A percentile compares a stretch with the other conserved stretches of the same genome.
Evolutionary conservation across 176 grass and related monocot species (phyloP).

Genomic region (Oryza punctata): DNA sequence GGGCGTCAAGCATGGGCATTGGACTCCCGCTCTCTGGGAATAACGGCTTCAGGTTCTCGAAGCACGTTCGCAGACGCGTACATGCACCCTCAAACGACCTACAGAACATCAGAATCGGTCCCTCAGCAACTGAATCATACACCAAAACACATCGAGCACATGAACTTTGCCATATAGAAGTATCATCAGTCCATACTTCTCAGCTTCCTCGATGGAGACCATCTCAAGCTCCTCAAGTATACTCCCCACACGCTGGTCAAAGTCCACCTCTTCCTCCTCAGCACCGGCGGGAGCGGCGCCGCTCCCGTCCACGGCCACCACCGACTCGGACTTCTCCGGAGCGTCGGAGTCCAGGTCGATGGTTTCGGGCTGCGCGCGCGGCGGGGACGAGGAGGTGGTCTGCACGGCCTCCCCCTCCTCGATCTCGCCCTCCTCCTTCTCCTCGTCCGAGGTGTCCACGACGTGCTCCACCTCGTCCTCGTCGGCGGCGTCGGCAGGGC

Average conservation of each 20-base stretch:
- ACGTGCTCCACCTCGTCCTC: constrained; percentile 60
- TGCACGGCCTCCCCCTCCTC: constrained; percentile 65
- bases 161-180: constrained; percentile 30
- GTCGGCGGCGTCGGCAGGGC: constrained; percentile 13
- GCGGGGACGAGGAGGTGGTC: background rate
- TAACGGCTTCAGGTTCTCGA: constrained; percentile 81
- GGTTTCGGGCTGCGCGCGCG: constrained; percentile 24
- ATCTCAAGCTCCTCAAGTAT: constrained; percentile 95
- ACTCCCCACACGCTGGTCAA: constrained; percentile 67
- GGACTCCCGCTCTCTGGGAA: constrained; percentile 64
- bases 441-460: constrained; percentile 49
- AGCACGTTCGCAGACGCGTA: constrained; percentile 53
- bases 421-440: constrained; percentile 87
- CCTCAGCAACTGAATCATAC: constrained; percentile 23
- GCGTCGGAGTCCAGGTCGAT: constrained; percentile 61
- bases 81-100: constrained; percentile 94
- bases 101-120: constrained; percentile 26
- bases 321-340: constrained; percentile 53
- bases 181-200: constrained; percentile 56
- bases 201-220: constrained; percentile 86
- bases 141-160: background rate
- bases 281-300: background rate
- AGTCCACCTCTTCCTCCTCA: constrained; percentile 65
- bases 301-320: constrained; percentile 29
- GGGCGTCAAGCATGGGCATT: constrained; percentile 66